Evolutionary conservation across 2,329 filamentous ascomycete genomes (phyloP).

Genomic region (Microascus cirrosus): DNA sequence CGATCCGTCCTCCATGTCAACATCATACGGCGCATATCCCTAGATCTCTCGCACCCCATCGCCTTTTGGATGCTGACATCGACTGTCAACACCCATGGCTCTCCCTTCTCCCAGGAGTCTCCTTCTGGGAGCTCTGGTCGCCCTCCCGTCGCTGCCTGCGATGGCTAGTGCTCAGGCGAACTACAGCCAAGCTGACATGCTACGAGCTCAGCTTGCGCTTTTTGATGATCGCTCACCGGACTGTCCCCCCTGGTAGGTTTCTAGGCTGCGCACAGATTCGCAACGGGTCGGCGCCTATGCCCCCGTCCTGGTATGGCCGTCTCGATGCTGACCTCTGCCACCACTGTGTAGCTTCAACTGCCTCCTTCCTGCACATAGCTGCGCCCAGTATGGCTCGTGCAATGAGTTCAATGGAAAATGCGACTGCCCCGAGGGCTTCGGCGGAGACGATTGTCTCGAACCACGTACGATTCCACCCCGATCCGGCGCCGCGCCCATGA

Average conservation of each 20-base stretch:
- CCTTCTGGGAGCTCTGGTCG: slow-evolving; percentile 24
- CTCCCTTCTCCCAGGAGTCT: slow-evolving; percentile 23
- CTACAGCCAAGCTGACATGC: slow-evolving; percentile 48
- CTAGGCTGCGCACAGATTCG: neutral
- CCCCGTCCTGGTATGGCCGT: neutral
- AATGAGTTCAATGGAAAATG: slow-evolving; percentile 89
- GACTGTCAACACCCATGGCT: slow-evolving; percentile 21
- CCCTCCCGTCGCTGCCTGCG: slow-evolving; percentile 24
- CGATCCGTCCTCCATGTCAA: neutral
- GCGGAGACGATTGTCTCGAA: slow-evolving; percentile 83
- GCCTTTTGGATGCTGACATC: slow-evolving; percentile 3
- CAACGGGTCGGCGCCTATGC: neutral
- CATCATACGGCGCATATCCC: neutral
- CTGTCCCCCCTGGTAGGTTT: slow-evolving; percentile 61
- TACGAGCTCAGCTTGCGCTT: slow-evolving; percentile 56
- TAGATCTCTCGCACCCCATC: neutral
- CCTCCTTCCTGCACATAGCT: slow-evolving; percentile 82
- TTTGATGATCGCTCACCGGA: slow-evolving; percentile 63
- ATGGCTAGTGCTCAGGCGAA: slow-evolving; percentile 37
- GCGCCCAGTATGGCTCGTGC: slow-evolving; percentile 81
- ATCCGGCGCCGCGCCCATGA: neutral
- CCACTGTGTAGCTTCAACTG: slow-evolving; percentile 74
- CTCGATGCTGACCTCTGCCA: slow-evolving; percentile 16
- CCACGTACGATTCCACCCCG: slow-evolving; percentile 45
- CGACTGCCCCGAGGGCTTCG: slow-evolving; percentile 82